Percentiles rank a stretch among this genome's conserved stretches.
Conservation (phyloP, 2,329 filamentous ascomycete species). For the Exophiala phaeomuriformis region DNA sequence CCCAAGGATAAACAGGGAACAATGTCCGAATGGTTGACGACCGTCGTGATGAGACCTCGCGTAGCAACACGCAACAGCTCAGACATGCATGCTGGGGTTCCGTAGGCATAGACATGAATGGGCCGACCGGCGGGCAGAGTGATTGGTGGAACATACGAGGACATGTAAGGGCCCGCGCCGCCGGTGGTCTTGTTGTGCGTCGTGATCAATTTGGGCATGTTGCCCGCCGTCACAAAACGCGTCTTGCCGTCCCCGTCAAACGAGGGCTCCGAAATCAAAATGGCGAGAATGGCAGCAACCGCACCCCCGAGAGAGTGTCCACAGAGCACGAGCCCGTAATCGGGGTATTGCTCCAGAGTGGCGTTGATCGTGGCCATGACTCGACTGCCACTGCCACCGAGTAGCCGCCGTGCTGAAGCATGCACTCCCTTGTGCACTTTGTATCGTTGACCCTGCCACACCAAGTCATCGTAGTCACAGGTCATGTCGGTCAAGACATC, state of each 20-base stretch:
- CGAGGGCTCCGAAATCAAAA: slow-evolving; percentile 57
- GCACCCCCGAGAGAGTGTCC: slow-evolving; percentile 64
- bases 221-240: slow-evolving; percentile 55
- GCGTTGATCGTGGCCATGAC: slow-evolving; percentile 60
- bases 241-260: slow-evolving; percentile 40
- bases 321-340: slow-evolving; percentile 63
- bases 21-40: slow-evolving; percentile 65
- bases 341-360: slow-evolving; percentile 58
- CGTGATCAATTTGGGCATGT: slow-evolving; percentile 36
- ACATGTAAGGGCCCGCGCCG: slow-evolving; percentile 27
- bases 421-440: slow-evolving; percentile 70
- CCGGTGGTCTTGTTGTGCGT: slow-evolving; percentile 18
- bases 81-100: slow-evolving; percentile 66
- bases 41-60: slow-evolving; percentile 64
- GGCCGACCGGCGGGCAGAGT: slow-evolving; percentile 60
- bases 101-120: slow-evolving; percentile 74
- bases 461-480: slow-evolving; percentile 61
- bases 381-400: slow-evolving; percentile 56
- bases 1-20: slow-evolving; percentile 68
- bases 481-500: slow-evolving; percentile 67
- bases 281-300: slow-evolving; percentile 62
- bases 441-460: slow-evolving; percentile 57
- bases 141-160: slow-evolving; percentile 31
- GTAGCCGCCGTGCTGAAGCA: slow-evolving; percentile 59
- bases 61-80: slow-evolving; percentile 62